phyloP scores from a whole-genome alignment of 306 rosid species.

The Arachis stenosperma region DNA sequence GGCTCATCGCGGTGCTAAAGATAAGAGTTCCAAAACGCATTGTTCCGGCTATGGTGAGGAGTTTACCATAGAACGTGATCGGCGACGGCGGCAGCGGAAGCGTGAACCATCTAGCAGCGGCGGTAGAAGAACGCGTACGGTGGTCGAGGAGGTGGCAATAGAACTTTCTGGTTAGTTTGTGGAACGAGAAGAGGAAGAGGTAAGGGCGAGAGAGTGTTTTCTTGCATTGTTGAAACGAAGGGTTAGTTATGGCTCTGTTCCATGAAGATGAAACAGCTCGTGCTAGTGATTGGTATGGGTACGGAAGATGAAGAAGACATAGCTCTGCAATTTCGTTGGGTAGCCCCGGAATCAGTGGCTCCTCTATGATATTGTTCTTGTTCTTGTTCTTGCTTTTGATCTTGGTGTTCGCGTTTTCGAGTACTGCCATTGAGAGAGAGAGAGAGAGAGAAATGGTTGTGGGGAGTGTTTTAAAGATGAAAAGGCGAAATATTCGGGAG shows the following conservation, averaged over 20 bases:
- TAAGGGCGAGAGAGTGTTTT: conserved; percentile 44
- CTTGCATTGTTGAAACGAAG: conserved; percentile 45
- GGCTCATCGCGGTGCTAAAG: conserved; percentile 52
- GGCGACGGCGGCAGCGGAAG: conserved; percentile 34
- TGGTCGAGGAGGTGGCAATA: conserved; percentile 73
- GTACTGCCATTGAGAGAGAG: conserved; percentile 28
- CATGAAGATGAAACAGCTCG: conserved; percentile 67
- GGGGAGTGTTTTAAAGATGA: background rate
- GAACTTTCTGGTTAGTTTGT: conserved; percentile 45
- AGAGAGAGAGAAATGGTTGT: background rate
- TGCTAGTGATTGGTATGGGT: conserved; percentile 58
- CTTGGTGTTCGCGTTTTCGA: background rate
- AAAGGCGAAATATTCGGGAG: conserved; percentile 5
- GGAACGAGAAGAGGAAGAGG: conserved; percentile 53
- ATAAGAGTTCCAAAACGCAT: conserved; percentile 29
- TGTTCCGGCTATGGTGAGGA: conserved; percentile 51
- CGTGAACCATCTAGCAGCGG: conserved; percentile 62
- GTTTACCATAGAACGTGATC: conserved; percentile 42
- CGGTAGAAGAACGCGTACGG: conserved; percentile 36
- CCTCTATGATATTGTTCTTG: background rate
- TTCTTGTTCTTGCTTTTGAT: background rate
- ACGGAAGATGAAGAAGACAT: conserved; percentile 68
- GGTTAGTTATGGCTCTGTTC: conserved; percentile 58
- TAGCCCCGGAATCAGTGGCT: conserved; percentile 60
- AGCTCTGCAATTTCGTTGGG: conserved; percentile 67